Conservation (phyloP, 73 alveolate genomes). For the Blepharisma japonicum region DNA sequence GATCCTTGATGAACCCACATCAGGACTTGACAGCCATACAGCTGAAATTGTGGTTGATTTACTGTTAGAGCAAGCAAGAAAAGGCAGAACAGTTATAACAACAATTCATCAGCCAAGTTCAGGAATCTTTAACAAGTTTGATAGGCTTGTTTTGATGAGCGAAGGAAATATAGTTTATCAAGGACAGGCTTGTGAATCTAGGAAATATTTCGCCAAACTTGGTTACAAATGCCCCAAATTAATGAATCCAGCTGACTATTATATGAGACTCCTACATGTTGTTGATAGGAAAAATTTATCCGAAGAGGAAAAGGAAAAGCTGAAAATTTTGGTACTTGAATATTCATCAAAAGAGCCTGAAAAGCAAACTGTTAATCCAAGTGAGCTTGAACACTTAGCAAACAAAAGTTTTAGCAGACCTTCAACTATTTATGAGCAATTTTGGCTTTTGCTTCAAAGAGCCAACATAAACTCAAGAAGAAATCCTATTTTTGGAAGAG, state of each 20-base stretch:
- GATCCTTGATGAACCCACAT: slow-evolving; percentile 79
- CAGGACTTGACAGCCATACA: slow-evolving; percentile 68
- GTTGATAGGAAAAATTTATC: background rate
- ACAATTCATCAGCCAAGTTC: slow-evolving; percentile 73
- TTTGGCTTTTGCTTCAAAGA: background rate
- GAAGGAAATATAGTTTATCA: slow-evolving; percentile 56
- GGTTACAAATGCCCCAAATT: slow-evolving; percentile 53
- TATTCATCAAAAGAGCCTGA: background rate
- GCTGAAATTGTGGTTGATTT: slow-evolving; percentile 43
- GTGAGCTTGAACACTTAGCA: background rate
- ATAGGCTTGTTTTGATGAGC: slow-evolving; percentile 46
- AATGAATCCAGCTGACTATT: slow-evolving; percentile 49
- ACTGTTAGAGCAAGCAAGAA: slow-evolving; percentile 38
- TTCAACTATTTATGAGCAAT: background rate
- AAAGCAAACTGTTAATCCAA: background rate
- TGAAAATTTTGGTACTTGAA: background rate
- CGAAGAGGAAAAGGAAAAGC: background rate
- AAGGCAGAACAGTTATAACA: slow-evolving; percentile 53
- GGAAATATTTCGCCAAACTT: slow-evolving; percentile 30
- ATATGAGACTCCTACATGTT: background rate
- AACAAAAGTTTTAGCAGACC: background rate
- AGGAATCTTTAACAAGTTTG: slow-evolving; percentile 47
- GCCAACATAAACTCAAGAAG: background rate
- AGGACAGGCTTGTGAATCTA: slow-evolving; percentile 50
- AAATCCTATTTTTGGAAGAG: background rate